phyloP scores from a whole-genome alignment of 1,284 basidiomycete genomes.

The Rhodotorula sp. region DNA sequence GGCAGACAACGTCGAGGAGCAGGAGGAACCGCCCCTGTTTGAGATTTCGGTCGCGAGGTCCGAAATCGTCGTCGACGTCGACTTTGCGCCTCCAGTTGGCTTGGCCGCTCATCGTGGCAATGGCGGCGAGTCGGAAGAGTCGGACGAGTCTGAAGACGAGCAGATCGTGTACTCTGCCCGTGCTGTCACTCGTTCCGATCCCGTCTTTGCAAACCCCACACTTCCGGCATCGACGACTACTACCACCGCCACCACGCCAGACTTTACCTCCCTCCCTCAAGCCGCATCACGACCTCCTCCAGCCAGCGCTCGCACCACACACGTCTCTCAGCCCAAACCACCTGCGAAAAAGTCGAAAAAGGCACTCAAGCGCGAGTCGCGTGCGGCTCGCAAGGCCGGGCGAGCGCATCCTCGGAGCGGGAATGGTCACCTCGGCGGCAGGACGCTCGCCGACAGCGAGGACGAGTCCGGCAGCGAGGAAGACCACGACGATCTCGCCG shows the following conservation, averaged over 20 bases:
- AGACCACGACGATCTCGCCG: slow-evolving; percentile 5
- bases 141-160: slow-evolving; percentile 6
- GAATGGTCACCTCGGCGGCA: slow-evolving; percentile 13
- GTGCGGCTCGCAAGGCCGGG: slow-evolving; percentile 30
- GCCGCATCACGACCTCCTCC: neutral
- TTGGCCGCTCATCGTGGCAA: neutral
- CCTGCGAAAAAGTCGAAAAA: slow-evolving; percentile 22
- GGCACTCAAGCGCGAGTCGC: slow-evolving; percentile 23
- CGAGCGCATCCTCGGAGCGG: slow-evolving; percentile 26
- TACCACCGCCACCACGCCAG: neutral
- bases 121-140: neutral
- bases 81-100: slow-evolving; percentile 10
- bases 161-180: slow-evolving; percentile 17
- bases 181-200: slow-evolving; percentile 18
- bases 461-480: slow-evolving; percentile 15
- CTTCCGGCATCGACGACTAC: no score
- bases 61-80: neutral
- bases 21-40: slow-evolving; percentile 21
- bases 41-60: slow-evolving; percentile 15
- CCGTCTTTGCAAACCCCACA: neutral
- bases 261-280: neutral
- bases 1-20: neutral
- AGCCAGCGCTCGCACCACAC: neutral
- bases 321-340: neutral
- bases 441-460: neutral